phyloP scores from a whole-genome alignment of 2,329 filamentous ascomycete genomes.

The Macrophomina pseudophaseolina region DNA sequence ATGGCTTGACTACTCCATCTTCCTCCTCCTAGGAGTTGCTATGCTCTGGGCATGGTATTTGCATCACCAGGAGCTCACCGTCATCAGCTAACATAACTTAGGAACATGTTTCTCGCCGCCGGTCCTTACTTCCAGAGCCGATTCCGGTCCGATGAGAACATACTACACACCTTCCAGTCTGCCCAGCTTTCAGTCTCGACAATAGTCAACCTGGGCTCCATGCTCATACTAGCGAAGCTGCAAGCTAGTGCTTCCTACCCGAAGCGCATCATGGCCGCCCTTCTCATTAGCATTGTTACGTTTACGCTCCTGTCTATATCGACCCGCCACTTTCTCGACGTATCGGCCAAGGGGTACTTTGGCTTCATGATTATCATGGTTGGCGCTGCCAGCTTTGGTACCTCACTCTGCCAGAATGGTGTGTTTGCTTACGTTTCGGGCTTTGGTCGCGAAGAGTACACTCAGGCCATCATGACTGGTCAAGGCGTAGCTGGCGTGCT shows the following conservation, averaged over 20 bases:
- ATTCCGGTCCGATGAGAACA: conserved; percentile 72
- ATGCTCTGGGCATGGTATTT: conserved; percentile 96
- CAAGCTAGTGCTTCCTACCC: conserved; percentile 87
- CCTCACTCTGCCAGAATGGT: conserved; percentile 89
- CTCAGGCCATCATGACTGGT: conserved; percentile 93
- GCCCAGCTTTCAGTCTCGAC: conserved; percentile 87
- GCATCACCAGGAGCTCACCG: not conserved
- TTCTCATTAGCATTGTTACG: conserved; percentile 76
- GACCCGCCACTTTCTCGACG: conserved; percentile 69
- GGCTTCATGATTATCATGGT: conserved; percentile 83
- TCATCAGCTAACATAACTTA: conserved; percentile 43
- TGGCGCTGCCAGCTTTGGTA: conserved; percentile 75
- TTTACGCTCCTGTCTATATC: conserved; percentile 82
- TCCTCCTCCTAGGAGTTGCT: conserved; percentile 81
- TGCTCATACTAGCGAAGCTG: conserved; percentile 77
- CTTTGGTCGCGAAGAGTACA: conserved; percentile 86
- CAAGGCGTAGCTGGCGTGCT: conserved; percentile 92
- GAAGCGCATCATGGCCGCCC: conserved; percentile 77
- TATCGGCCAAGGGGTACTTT: conserved; percentile 72
- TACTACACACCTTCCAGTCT: conserved; percentile 84
- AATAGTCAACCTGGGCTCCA: conserved; percentile 76
- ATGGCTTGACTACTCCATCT: conserved; percentile 84
- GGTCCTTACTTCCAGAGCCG: conserved; percentile 90
- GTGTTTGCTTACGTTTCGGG: conserved; percentile 89
- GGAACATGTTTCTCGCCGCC: conserved; percentile 98